Percentiles rank a stretch among this genome's conserved stretches.
Conservation (phyloP, 352 stramenopile species). For the Globisporangium uncinulatum region DNA sequence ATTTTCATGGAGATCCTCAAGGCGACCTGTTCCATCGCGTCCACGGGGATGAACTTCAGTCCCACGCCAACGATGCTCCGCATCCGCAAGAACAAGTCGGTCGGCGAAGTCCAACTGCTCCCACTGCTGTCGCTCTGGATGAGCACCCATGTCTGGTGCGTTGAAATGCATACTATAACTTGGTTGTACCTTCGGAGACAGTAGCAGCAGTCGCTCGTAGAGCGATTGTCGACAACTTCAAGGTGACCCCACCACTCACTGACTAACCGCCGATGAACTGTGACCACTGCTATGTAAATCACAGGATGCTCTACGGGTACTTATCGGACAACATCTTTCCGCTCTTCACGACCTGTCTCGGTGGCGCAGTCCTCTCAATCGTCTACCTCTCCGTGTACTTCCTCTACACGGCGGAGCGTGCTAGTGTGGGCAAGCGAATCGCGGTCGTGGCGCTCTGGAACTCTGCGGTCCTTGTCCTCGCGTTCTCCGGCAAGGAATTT, state of each 20-base stretch:
- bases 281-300: not conserved
- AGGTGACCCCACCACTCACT: no score
- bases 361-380: conserved; percentile 2
- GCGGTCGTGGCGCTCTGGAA: not conserved
- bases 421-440: conserved; percentile 3
- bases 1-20: no score
- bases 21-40: no score
- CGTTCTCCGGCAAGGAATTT: conserved; percentile 1
- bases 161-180: no score
- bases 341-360: conserved; percentile 4
- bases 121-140: conserved; percentile 12
- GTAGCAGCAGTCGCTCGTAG: not conserved
- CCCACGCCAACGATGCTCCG: conserved; percentile 1
- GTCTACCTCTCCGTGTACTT: conserved; percentile 9
- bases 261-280: not conserved
- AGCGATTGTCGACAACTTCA: no score
- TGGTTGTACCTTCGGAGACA: no score
- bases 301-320: conserved; percentile 9
- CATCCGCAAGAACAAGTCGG: not conserved
- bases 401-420: not conserved
- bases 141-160: conserved; percentile 8
- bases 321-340: conserved; percentile 8
- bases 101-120: conserved; percentile 7
- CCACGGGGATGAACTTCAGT: conserved; percentile 5
- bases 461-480: not conserved